Conservation (phyloP, 1,284 basidiomycete genomes). For the Ganoderma lingzhi region DNA sequence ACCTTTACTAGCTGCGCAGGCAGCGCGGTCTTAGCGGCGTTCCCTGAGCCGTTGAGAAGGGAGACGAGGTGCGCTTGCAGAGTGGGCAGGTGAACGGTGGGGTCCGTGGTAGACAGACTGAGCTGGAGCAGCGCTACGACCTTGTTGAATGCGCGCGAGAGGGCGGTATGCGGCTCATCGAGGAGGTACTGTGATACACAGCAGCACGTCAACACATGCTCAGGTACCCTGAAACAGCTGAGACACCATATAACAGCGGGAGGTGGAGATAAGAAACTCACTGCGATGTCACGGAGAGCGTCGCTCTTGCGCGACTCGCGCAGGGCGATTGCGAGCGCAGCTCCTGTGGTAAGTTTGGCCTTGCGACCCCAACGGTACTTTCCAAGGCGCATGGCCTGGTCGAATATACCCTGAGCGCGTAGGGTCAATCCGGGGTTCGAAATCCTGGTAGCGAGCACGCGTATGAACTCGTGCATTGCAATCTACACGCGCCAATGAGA, state of each 20-base stretch:
- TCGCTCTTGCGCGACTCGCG: slow-evolving; percentile 73
- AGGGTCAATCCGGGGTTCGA: slow-evolving; percentile 61
- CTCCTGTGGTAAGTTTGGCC: slow-evolving; percentile 71
- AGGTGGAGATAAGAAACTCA: slow-evolving; percentile 38
- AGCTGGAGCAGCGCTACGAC: slow-evolving; percentile 58
- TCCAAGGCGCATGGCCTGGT: slow-evolving; percentile 64
- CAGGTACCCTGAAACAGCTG: slow-evolving; percentile 26
- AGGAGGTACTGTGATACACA: slow-evolving; percentile 53
- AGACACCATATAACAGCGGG: slow-evolving; percentile 20
- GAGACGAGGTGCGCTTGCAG: slow-evolving; percentile 57
- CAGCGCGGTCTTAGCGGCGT: slow-evolving; percentile 37
- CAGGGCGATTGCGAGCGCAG: slow-evolving; percentile 69
- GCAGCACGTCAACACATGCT: slow-evolving; percentile 35
- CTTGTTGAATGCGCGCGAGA: slow-evolving; percentile 64
- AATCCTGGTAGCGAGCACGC: slow-evolving; percentile 61
- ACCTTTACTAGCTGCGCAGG: slow-evolving; percentile 48
- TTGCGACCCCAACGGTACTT: slow-evolving; percentile 73
- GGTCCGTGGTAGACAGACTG: slow-evolving; percentile 53
- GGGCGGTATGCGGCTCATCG: slow-evolving; percentile 56
- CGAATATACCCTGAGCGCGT: slow-evolving; percentile 71
- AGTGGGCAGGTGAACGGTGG: slow-evolving; percentile 50
- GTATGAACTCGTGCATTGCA: slow-evolving; percentile 68
- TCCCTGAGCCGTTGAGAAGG: slow-evolving; percentile 40
- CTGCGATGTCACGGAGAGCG: slow-evolving; percentile 70
- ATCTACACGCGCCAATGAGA: slow-evolving; percentile 48